These are phyloP conservation scores for Cercophora sp. DNA, from an alignment of 495 filamentous ascomycete genomes.

Conservation along the genomic window DNA sequence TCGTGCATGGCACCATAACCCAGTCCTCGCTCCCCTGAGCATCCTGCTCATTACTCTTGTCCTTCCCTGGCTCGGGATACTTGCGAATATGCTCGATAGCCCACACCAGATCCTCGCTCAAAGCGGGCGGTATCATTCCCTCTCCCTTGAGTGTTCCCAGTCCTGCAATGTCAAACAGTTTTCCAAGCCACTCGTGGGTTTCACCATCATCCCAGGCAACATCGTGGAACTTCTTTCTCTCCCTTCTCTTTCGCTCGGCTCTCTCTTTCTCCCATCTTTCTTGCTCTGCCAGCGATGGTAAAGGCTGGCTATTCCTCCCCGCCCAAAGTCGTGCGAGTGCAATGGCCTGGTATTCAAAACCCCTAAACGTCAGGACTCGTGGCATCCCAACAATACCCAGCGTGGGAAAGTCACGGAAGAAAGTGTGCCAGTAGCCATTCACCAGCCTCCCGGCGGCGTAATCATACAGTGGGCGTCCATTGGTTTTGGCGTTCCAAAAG, in stretches of 20 bases:
- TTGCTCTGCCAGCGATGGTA: constrained; percentile 35
- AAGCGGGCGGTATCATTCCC: constrained; percentile 41
- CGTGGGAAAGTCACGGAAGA: constrained; percentile 37
- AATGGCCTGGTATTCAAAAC: constrained; percentile 51
- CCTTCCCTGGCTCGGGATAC: constrained; percentile 42
- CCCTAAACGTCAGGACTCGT: constrained; percentile 43
- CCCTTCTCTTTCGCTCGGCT: constrained; percentile 15
- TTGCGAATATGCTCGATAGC: constrained; percentile 47
- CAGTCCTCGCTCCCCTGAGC: constrained; percentile 11
- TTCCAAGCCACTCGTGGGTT: constrained; percentile 38
- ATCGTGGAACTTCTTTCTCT: constrained; percentile 44
- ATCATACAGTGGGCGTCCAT: constrained; percentile 39
- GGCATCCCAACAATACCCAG: constrained; percentile 43
- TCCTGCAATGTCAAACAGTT: constrained; percentile 41
- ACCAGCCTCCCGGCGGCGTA: constrained; percentile 31
- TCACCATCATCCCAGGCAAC: constrained; percentile 44
- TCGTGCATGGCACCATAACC: constrained; percentile 27
- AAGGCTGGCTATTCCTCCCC: constrained; percentile 23
- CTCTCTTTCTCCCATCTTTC: constrained; percentile 38
- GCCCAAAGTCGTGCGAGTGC: constrained; percentile 45
- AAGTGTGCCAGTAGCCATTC: constrained; percentile 42
- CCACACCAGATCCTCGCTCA: constrained; percentile 40
- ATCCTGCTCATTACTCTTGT: background rate
- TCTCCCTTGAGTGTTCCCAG: constrained; percentile 38
- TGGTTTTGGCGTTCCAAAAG: constrained; percentile 42